Base-by-base conservation (phyloP, 208 protist species). In the Lotmaria passim region DNA sequence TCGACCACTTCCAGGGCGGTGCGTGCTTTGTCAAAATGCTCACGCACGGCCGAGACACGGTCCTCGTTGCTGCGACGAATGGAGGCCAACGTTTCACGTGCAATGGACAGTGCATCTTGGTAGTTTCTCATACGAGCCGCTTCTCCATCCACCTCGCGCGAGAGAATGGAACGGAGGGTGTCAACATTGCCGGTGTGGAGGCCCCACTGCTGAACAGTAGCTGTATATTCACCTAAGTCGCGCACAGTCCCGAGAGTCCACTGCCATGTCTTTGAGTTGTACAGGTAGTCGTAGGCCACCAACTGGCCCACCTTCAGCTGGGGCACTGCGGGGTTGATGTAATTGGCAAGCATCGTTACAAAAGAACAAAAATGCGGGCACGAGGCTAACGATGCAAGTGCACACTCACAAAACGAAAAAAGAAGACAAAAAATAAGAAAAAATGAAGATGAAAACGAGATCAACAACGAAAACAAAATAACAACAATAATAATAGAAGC, bases 11-110 rank as follows among this genome's bases (percentile, higher is more conserved):
- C n/a, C n/a, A n/a, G n/a, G n/a, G n/a, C n/a, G n/a, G n/a, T n/a
- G n/a, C n/a, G n/a, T n/a, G 78, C 76, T 12, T 14, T 51, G 55
- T 91, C 75, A 48, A 83, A 88, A 36, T 41, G 53, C 44, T 59
- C 58, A 11, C 73, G 77, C 4, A 73, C 79, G 14, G 63, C 65
- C 15, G 77, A 79, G 10, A 91, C 82, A 8, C 75, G 66, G 53
- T 91, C 86, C 50, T 91, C 86, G 46, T 91, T 91, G 58, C 74
- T 62, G 48, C 86, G 87, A 33, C 86, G 82, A 51, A 89, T 83
- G 12, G 74, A 69, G 14, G 86, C 86, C 50, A 91, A 58, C 24
- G 50, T 78, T 23, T 89, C 78, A 44, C 86, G 79, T 7, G 82
- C 76, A 50, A 61, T 23, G 6, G 73, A 72, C 38, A 91, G 81